A percentile compares a stretch with the other conserved stretches of the same genome.
These are phyloP conservation scores for Candida neerlandica DNA, from an alignment of 1,139 yeast species.

Conservation along the genomic window DNA sequence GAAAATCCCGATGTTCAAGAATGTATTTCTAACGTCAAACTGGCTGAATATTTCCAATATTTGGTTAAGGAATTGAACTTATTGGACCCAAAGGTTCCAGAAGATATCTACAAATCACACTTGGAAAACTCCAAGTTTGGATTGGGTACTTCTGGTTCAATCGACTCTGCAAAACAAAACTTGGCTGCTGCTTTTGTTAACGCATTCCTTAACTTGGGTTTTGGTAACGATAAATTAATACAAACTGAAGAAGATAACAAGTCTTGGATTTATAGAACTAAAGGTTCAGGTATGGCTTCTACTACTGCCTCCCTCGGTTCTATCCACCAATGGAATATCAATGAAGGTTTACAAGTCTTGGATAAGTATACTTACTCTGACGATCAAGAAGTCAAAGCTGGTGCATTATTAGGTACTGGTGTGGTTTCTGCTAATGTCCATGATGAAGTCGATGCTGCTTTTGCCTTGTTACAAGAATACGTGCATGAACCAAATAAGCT, in stretches of 20 bases:
- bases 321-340: constrained; percentile 87
- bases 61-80: constrained; percentile 85
- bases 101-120: constrained; percentile 91
- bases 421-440: constrained; percentile 92
- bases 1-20: constrained; percentile 82
- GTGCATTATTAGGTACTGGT: constrained; percentile 96
- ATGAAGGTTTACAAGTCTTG: constrained; percentile 85
- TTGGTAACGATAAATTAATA: constrained; percentile 80
- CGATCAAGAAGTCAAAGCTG: constrained; percentile 90
- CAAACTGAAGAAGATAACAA: constrained; percentile 72
- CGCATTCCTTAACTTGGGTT: constrained; percentile 89
- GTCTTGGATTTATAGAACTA: constrained; percentile 90
- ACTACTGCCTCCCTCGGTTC: constrained; percentile 93
- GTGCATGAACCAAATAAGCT: constrained; percentile 53
- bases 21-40: constrained; percentile 76
- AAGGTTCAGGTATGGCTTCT: constrained; percentile 91
- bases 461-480: constrained; percentile 82
- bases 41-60: constrained; percentile 79
- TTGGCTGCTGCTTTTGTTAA: constrained; percentile 95
- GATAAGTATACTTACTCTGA: constrained; percentile 88
- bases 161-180: constrained; percentile 94
- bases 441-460: constrained; percentile 93
- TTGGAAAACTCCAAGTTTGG: constrained; percentile 70
- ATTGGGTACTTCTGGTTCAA: constrained; percentile 59
- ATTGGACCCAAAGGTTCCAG: constrained; percentile 89